Base-by-base conservation (phyloP, 2,329 filamentous ascomycete genomes). In the Domatiomyces globalis region DNA sequence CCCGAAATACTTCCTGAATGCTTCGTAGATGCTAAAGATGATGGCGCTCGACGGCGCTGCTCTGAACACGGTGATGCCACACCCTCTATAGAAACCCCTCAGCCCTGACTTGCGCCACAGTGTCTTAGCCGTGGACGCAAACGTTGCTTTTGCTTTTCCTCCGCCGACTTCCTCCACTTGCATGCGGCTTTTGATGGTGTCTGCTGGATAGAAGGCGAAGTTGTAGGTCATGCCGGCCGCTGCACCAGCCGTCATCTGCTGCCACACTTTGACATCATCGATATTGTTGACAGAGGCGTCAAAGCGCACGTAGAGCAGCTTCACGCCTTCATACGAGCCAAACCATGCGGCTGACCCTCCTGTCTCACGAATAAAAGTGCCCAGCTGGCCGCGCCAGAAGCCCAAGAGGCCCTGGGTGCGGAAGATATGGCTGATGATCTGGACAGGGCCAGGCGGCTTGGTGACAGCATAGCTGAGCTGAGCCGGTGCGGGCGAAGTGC, bases 131-230 rank as follows among this genome's bases (percentile, higher is more conserved):
- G 94, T 87, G 39, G 76, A 72, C 70, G 75, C 78, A 63, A 98
- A 96, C 0, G 80, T 83, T 42, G 49, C 52, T 46, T 71, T 29
- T 76, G 43, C 10, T 33, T 77, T 51, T 15, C 46, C n/a, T 3
- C 44, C 49, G 9, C 25, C 27, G 10, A 45, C n/a, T 20, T 55
- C 55, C 49, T 56, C 19, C 15, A 92, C 98, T 70, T 98, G 92
- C 83, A 98, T 95, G 46, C 90, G 81, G 17, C 86, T 94, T 71
- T 98, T 98, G 72, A 98, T 84, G 0, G 92, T 98, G 66, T 98
- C 92, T 48, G 92, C 92, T 0, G 92, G 92, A 66, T 92, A 98
- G 73, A 96, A 95, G 19, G 94, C 71, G 65, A 96, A 96, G 66
- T 98, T 98, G 71, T 98, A 98, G 36, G 81, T 83, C 71, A 95